A percentile compares a stretch with the other conserved stretches of the same genome.
Conservation (phyloP, 768 basidiomycete genomes). For the Rhodosporidiobolus sp. region DNA sequence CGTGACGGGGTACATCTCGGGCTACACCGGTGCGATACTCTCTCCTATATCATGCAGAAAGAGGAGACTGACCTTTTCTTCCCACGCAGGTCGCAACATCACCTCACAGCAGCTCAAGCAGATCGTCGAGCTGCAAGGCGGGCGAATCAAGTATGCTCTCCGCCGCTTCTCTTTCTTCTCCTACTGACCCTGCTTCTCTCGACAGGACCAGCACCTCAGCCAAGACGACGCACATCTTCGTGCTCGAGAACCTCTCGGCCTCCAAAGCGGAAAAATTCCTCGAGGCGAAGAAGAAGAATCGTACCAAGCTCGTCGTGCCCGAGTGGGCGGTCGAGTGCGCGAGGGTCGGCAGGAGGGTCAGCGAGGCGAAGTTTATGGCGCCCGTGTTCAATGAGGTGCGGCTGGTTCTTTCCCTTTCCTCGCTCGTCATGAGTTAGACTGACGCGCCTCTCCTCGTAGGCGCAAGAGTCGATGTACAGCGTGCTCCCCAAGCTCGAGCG, state of each 20-base stretch:
- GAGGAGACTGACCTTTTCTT: slow-evolving; percentile 45
- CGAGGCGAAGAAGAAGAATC: slow-evolving; percentile 55
- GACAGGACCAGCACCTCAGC: slow-evolving; percentile 59
- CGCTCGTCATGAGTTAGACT: background rate
- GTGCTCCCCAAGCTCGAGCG: background rate
- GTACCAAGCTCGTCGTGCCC: slow-evolving; percentile 61
- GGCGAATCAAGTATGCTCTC: slow-evolving; percentile 58
- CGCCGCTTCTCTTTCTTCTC: background rate
- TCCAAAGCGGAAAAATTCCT: slow-evolving; percentile 68
- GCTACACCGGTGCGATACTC: slow-evolving; percentile 54
- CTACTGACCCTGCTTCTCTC: background rate
- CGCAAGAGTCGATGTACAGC: slow-evolving; percentile 9
- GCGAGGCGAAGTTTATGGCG: slow-evolving; percentile 60
- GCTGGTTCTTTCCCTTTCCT: background rate
- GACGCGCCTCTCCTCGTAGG: background rate
- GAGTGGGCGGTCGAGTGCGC: slow-evolving; percentile 58
- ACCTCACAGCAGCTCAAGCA: slow-evolving; percentile 78
- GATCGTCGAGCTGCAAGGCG: slow-evolving; percentile 65
- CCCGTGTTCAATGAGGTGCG: slow-evolving; percentile 26
- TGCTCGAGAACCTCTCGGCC: slow-evolving; percentile 66
- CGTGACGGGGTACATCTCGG: slow-evolving; percentile 47
- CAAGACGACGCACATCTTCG: slow-evolving; percentile 70
- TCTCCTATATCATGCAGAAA: slow-evolving; percentile 55
- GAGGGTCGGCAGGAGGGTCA: slow-evolving; percentile 58
- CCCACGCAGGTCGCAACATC: slow-evolving; percentile 52